Percentiles rank a stretch among this genome's conserved stretches.
Conservation (phyloP, 192 early-diverging fungal species). For the Coemansia sp. region DNA sequence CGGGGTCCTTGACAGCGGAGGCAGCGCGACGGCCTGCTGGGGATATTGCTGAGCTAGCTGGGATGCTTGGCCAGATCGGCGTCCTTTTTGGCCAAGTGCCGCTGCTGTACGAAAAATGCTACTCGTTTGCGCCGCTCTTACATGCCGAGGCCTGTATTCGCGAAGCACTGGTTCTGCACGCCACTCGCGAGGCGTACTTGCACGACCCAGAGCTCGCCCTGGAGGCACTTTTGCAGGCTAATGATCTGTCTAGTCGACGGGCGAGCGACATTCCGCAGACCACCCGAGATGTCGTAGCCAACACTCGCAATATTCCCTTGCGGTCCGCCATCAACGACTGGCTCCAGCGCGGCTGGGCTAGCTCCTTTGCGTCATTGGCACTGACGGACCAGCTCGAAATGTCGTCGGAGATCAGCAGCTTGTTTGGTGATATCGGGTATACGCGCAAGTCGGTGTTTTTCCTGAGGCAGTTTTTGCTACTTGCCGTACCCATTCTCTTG, state of each 20-base stretch:
- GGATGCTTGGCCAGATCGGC: constrained; percentile 16
- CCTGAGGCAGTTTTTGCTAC: constrained; percentile 49
- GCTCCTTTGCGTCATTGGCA: constrained; percentile 24
- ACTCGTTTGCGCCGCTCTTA: constrained; percentile 46
- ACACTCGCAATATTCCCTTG: constrained; percentile 15
- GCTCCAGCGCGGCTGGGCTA: constrained; percentile 42
- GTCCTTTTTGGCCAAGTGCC: constrained; percentile 41
- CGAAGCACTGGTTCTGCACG: constrained; percentile 40
- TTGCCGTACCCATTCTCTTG: constrained; percentile 41
- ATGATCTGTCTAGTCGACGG: background rate
- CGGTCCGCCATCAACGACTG: constrained; percentile 35
- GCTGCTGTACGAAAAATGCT: constrained; percentile 40
- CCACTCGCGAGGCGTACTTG: constrained; percentile 30
- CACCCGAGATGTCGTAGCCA: constrained; percentile 33
- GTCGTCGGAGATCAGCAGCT: constrained; percentile 27
- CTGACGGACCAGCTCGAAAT: constrained; percentile 46
- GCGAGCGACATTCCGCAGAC: background rate
- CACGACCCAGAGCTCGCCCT: constrained; percentile 33
- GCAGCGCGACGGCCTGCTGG: background rate
- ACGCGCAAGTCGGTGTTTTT: constrained; percentile 44
- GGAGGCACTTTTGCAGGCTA: constrained; percentile 16
- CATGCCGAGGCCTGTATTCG: constrained; percentile 52
- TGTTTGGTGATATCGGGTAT: constrained; percentile 35
- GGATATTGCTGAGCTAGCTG: constrained; percentile 1
- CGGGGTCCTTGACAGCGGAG: background rate